Evolutionary conservation across 2,329 filamentous ascomycete species (phyloP).

Genomic region (Fusarium sp.): DNA sequence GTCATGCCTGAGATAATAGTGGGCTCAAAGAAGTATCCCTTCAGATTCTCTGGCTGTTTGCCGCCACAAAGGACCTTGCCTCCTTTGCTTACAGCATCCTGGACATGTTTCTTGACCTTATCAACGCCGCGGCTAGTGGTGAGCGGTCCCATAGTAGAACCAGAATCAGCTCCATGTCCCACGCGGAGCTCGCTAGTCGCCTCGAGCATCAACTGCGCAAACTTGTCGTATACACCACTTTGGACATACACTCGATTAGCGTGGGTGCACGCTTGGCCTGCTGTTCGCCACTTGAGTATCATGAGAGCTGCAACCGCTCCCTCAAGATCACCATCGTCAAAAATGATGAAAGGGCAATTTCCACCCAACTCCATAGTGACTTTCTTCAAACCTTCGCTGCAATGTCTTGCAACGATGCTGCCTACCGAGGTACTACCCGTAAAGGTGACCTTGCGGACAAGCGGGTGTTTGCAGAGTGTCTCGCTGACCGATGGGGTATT

Average conservation of each 20-base stretch:
- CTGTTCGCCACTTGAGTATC: slow-evolving; percentile 68
- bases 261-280: slow-evolving; percentile 75
- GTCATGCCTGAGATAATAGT: slow-evolving; percentile 14
- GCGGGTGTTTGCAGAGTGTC: slow-evolving; percentile 54
- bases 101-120: neutral
- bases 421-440: slow-evolving; percentile 77
- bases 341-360: slow-evolving; percentile 71
- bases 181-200: neutral
- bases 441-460: slow-evolving; percentile 73
- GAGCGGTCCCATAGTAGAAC: slow-evolving; percentile 6
- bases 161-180: neutral
- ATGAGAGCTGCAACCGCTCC: neutral
- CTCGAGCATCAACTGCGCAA: neutral
- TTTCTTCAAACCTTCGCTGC: slow-evolving; percentile 71
- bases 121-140: slow-evolving; percentile 3
- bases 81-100: slow-evolving; percentile 12
- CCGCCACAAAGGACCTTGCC: neutral
- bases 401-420: slow-evolving; percentile 66
- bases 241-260: slow-evolving; percentile 67
- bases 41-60: neutral
- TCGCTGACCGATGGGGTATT: slow-evolving; percentile 55
- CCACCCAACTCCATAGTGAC: slow-evolving; percentile 74
- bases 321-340: slow-evolving; percentile 67
- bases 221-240: slow-evolving; percentile 61
- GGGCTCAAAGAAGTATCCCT: slow-evolving; percentile 16